These are phyloP conservation scores for Leishmania guyanensis DNA, from an alignment of 208 protist species.

Conservation along the genomic window DNA sequence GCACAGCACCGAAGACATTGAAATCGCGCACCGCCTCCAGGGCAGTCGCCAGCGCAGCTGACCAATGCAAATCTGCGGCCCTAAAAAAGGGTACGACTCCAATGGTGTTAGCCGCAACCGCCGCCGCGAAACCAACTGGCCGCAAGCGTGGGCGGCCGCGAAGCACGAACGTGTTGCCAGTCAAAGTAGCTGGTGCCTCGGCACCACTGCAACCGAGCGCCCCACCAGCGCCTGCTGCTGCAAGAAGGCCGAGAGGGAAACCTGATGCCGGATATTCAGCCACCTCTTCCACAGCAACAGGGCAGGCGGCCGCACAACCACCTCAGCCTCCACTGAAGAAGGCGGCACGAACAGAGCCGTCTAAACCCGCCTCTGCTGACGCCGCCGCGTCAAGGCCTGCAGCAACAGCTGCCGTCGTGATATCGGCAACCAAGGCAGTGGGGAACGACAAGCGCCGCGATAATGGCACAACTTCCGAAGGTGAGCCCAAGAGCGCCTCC, in stretches of 20 bases:
- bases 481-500: neutral
- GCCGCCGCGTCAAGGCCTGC: neutral
- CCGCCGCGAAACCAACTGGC: neutral
- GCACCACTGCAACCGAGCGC: neutral
- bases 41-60: neutral
- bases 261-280: neutral
- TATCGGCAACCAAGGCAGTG: neutral
- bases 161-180: neutral
- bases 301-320: neutral
- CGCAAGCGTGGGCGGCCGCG: conserved; percentile 3
- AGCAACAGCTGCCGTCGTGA: neutral
- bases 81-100: neutral
- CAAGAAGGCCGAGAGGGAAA: neutral
- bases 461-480: neutral
- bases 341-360: neutral
- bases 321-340: conserved; percentile 3
- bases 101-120: no score
- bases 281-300: neutral
- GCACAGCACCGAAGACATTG: neutral
- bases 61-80: neutral
- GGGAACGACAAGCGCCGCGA: neutral
- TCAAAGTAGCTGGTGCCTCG: neutral
- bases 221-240: neutral
- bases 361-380: neutral
- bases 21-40: neutral